Evolutionary conservation across 1,284 basidiomycete species (phyloP), one percentile per base, ranked within the genome.

Genomic region (Apiotrichum sp.): DNA sequence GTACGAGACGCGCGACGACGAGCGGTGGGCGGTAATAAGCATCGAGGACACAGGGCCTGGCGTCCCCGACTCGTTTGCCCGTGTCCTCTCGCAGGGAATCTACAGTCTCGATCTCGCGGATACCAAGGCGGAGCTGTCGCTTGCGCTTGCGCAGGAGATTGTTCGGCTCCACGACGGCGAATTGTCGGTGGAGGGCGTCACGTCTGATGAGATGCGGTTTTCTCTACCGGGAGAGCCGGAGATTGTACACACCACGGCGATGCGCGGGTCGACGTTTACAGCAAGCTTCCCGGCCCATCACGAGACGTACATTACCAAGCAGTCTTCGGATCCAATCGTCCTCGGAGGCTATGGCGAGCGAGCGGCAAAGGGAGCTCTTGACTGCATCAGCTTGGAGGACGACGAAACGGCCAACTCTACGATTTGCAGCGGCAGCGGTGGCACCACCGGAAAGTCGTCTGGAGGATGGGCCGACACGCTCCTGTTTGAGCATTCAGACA

Each of bases 101-200:
- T 44, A 50, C 29, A 42, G 53, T 1, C 36, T 47, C 0, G 42
- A 44, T 1, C 10, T 43, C 29, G 41, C 42, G 6, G 34, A 46
- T 0, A 13, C 38, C 3, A 68, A 67, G 53, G 53, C 10, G 48
- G 53, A 6, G 59, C 50, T 6, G 48, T 61, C 14, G 53, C 47
- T 61, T 14, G 68, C 46, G 54, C 55, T 74, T 3, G 68, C 65
- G 1, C 62, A 65, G 32, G 76, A 77, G 54, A 65, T 78, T 33
- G 64, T 80, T 38, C 72, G 72, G 36, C 62, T 78, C 13, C 75
- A 79, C 54, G 71, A 69, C 5, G 78, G 78, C 6, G 68, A 73
- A 6, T 65, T 80, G 42, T 49, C 65, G 0, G 72, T 79, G 36
- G 55, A 50, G 41, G 50, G 50, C 31, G 22, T 22, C 22, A 22